phyloP scores from a whole-genome alignment of 1,139 yeast genomes.

The Geotrichum candidum region DNA sequence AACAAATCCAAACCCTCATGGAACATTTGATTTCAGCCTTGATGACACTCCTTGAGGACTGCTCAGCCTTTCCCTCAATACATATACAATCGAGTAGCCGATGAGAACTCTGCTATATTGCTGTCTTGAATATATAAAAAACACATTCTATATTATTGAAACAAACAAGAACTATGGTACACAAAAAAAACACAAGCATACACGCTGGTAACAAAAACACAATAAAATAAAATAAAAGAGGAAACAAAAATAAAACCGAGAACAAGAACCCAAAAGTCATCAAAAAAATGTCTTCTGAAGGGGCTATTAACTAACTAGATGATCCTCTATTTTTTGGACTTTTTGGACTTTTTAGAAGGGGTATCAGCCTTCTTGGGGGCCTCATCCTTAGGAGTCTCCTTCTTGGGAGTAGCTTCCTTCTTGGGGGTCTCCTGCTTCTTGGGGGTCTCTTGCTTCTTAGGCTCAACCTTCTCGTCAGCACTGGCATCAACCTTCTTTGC shows the following conservation, averaged over 20 bases:
- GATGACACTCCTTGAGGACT: too few relatives aligned
- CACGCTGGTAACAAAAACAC: background rate
- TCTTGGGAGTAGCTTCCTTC: constrained; percentile 1
- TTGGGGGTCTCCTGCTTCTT: constrained; percentile 8
- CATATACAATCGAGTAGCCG: background rate
- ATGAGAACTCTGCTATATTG: background rate
- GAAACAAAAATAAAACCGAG: too few relatives aligned
- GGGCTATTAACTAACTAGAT: background rate
- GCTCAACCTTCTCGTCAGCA: constrained; percentile 21
- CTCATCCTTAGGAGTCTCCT: background rate
- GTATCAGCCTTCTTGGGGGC: constrained; percentile 11
- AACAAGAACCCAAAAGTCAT: background rate
- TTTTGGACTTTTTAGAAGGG: constrained; percentile 11
- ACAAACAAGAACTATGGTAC: background rate
- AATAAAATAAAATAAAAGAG: background rate
- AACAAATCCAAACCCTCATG: background rate
- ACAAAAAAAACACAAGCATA: background rate
- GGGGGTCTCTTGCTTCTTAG: constrained; percentile 1
- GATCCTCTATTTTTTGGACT: constrained; percentile 12
- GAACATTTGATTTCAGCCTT: background rate
- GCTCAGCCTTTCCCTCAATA: background rate
- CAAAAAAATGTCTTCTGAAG: background rate
- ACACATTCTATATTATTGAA: background rate
- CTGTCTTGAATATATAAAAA: background rate
- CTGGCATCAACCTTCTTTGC: constrained; percentile 20